phyloP scores from a whole-genome alignment of 1,284 basidiomycete species.

The Abortiporus biennis region DNA sequence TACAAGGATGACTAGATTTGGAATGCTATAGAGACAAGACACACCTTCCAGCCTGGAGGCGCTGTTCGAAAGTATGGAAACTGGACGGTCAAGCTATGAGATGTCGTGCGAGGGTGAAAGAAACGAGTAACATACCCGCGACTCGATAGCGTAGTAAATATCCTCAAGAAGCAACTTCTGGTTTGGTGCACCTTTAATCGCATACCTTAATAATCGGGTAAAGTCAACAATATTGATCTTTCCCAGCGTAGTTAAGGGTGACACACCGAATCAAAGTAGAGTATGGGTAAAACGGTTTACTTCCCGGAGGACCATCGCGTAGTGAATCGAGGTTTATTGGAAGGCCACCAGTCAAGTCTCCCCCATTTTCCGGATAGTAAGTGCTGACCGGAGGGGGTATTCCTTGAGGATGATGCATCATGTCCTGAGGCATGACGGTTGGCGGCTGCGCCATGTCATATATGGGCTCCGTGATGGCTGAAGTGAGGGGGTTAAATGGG shows the following conservation, averaged over 20 bases:
- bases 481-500: constrained; percentile 1
- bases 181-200: constrained; percentile 82
- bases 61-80: constrained; percentile 81
- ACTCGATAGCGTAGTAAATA: constrained; percentile 85
- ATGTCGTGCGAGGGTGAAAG: no score
- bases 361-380: constrained; percentile 67
- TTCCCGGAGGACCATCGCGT: constrained; percentile 75
- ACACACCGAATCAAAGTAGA: constrained; percentile 79
- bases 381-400: constrained; percentile 38
- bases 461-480: neutral
- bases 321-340: constrained; percentile 80
- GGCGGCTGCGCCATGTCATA: constrained; percentile 29
- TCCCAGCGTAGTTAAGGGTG: neutral
- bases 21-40: neutral
- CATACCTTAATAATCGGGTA: constrained; percentile 48
- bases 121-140: constrained; percentile 47
- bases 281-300: constrained; percentile 83
- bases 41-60: constrained; percentile 79
- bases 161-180: constrained; percentile 77
- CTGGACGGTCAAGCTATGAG: no score
- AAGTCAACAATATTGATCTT: constrained; percentile 6
- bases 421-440: constrained; percentile 38
- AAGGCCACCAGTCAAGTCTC: constrained; percentile 71
- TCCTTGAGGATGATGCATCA: constrained; percentile 26
- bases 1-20: neutral